A percentile compares a stretch with the other conserved stretches of the same genome.
Conservation (phyloP, 106 monocot species). For the Allium fistulosum region DNA sequence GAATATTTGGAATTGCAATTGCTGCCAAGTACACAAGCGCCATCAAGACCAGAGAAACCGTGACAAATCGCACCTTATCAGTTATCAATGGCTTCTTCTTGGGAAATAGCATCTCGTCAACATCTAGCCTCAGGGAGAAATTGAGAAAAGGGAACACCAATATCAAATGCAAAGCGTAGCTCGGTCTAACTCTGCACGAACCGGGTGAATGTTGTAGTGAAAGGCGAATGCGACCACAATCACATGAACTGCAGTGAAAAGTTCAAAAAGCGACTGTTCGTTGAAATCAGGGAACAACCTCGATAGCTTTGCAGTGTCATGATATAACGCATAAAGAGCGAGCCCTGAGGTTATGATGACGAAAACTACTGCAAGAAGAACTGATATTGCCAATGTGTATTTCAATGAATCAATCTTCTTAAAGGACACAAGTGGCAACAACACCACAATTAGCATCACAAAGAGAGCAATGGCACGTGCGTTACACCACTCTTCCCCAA, state of each 20-base stretch:
- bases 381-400: conserved; percentile 73
- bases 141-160: conserved; percentile 76
- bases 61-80: conserved; percentile 2
- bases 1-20: conserved; percentile 83
- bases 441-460: too few species aligned
- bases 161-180: conserved; percentile 82
- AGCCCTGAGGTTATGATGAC: conserved; percentile 60
- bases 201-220: conserved; percentile 96
- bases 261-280: too few species aligned
- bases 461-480: too few species aligned
- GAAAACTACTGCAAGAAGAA: conserved; percentile 77
- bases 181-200: conserved; percentile 63
- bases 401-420: conserved; percentile 36
- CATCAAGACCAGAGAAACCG: too few species aligned
- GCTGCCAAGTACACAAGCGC: conserved; percentile 37
- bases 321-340: conserved; percentile 52
- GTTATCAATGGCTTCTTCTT: conserved; percentile 17
- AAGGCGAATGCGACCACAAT: conserved; percentile 85
- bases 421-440: too few species aligned
- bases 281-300: neutral
- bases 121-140: conserved; percentile 75
- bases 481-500: too few species aligned
- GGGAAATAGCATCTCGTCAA: conserved; percentile 67
- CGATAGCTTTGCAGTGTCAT: conserved; percentile 38
- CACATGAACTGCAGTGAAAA: too few species aligned